Conservation (phyloP, 2,329 filamentous ascomycete species). For the Hansfordia pulvinata region DNA sequence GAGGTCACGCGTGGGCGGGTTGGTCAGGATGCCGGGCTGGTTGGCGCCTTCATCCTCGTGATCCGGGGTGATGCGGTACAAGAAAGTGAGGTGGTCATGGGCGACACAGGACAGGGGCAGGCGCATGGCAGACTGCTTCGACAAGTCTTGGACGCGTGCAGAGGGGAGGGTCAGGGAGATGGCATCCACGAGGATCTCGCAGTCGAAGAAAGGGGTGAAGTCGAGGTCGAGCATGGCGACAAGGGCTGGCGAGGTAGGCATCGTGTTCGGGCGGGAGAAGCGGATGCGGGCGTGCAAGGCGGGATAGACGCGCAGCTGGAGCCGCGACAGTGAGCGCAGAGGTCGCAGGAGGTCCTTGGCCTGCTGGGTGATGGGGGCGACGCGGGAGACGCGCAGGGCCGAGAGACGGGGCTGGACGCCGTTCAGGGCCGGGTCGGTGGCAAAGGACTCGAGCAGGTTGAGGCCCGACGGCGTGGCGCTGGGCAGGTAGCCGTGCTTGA, state of each 20-base stretch:
- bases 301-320: constrained; percentile 51
- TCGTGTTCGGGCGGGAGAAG: constrained; percentile 50
- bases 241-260: constrained; percentile 43
- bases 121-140: constrained; percentile 30
- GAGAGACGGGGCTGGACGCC: constrained; percentile 55
- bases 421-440: constrained; percentile 46
- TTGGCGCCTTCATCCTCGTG: constrained; percentile 30
- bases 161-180: constrained; percentile 44
- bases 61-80: constrained; percentile 51
- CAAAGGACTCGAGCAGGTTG: constrained; percentile 67
- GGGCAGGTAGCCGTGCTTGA: constrained; percentile 60
- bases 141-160: constrained; percentile 45
- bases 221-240: constrained; percentile 63
- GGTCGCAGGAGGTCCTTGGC: constrained; percentile 47
- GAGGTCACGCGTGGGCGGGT: constrained; percentile 37
- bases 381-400: constrained; percentile 59
- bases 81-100: constrained; percentile 62
- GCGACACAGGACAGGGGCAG: constrained; percentile 50
- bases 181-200: constrained; percentile 46
- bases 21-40: too few relatives aligned
- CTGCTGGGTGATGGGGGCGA: constrained; percentile 51
- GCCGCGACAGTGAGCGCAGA: constrained; percentile 48
- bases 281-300: constrained; percentile 60
- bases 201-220: constrained; percentile 57
- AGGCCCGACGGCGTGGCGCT: constrained; percentile 56